Percentiles rank a stretch among this genome's conserved stretches.
Evolutionary conservation across 2,329 filamentous ascomycete species (phyloP).

Genomic region (Pyrenophora teres): DNA sequence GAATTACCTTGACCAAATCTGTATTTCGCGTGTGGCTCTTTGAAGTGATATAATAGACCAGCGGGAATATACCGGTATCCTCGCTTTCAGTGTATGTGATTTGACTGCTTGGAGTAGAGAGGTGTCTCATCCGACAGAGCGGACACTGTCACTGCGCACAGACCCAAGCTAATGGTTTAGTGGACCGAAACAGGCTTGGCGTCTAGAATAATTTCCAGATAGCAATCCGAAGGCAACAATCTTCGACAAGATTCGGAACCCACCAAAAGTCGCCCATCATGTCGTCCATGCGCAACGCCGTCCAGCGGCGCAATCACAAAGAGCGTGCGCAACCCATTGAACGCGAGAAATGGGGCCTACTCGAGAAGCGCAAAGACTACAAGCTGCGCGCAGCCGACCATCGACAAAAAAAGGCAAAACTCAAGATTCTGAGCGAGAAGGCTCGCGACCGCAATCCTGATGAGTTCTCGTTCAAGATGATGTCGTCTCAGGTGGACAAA

Average conservation of each 20-base stretch:
- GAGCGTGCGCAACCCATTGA: slow-evolving; percentile 87
- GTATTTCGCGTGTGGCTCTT: too few species aligned
- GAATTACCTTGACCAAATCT: too few species aligned
- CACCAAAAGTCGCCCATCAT: slow-evolving; percentile 21
- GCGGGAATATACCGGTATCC: too few species aligned
- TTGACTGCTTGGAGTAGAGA: too few species aligned
- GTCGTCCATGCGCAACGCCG: slow-evolving; percentile 46
- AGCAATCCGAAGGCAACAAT: neutral
- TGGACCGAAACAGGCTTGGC: slow-evolving; percentile 4
- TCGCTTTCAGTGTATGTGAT: too few species aligned
- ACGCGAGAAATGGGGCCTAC: slow-evolving; percentile 82
- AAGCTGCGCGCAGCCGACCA: slow-evolving; percentile 67
- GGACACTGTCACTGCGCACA: neutral
- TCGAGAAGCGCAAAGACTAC: slow-evolving; percentile 93
- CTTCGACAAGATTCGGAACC: neutral
- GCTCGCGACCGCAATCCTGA: slow-evolving; percentile 66
- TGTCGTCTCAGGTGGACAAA: slow-evolving; percentile 57
- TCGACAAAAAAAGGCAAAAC: slow-evolving; percentile 64
- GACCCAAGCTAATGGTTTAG: neutral
- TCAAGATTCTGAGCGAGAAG: slow-evolving; percentile 64
- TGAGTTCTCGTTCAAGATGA: slow-evolving; percentile 69
- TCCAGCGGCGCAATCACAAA: slow-evolving; percentile 79
- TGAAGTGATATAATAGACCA: too few species aligned
- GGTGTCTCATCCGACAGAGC: too few species aligned
- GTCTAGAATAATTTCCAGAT: slow-evolving; percentile 8